Conservation (phyloP, 768 basidiomycete species). For the Mycena filopes region DNA sequence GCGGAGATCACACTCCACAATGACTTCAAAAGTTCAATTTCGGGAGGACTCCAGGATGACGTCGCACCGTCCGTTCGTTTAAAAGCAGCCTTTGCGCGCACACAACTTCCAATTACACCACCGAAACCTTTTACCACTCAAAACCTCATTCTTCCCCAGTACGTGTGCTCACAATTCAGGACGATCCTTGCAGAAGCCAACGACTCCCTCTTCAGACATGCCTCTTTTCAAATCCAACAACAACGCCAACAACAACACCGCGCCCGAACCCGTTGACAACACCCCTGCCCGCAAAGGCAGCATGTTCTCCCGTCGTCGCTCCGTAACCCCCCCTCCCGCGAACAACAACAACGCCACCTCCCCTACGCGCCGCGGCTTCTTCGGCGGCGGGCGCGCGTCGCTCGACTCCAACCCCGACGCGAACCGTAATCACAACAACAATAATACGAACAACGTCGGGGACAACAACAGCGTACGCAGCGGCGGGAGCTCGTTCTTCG, state of each 20-base stretch:
- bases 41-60: constrained; percentile 21
- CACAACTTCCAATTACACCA: neutral
- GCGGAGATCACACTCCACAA: constrained; percentile 23
- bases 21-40: constrained; percentile 17
- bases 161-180: no score
- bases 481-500: constrained; percentile 32
- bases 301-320: constrained; percentile 37
- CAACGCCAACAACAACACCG: constrained; percentile 13
- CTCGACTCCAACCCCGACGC: constrained; percentile 24
- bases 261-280: constrained; percentile 21
- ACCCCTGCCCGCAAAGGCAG: constrained; percentile 33
- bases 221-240: constrained; percentile 39
- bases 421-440: neutral
- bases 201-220: constrained; percentile 25
- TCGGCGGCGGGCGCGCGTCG: constrained; percentile 34
- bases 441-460: constrained; percentile 9
- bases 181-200: no score
- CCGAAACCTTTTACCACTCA: neutral
- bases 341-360: constrained; percentile 13
- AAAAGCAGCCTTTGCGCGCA: constrained; percentile 1
- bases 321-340: constrained; percentile 27
- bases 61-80: constrained; percentile 15
- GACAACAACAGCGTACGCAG: constrained; percentile 13
- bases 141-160: neutral
- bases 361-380: constrained; percentile 25